Conservation (phyloP, 1,139 yeast species). For the Lodderomyces orthopsilosis region DNA sequence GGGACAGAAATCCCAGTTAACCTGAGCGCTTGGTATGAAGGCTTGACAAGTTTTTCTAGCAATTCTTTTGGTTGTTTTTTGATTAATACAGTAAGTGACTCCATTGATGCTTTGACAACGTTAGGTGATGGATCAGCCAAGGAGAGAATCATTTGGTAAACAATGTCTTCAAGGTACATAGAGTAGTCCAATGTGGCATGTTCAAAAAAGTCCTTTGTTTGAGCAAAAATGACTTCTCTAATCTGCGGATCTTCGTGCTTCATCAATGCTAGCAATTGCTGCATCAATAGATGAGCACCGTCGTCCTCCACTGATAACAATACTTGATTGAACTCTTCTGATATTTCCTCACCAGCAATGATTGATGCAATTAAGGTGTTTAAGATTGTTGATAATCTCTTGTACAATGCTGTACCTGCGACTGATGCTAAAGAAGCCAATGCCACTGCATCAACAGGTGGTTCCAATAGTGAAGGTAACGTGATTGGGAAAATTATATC, state of each 20-base stretch:
- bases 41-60: constrained; percentile 72
- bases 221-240: constrained; percentile 65
- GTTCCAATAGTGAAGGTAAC: constrained; percentile 76
- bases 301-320: constrained; percentile 74
- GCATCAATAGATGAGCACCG: constrained; percentile 83
- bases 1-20: constrained; percentile 69
- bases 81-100: constrained; percentile 62
- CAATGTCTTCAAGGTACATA: constrained; percentile 72
- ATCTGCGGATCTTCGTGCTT: constrained; percentile 71
- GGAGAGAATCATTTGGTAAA: constrained; percentile 65
- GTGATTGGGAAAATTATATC: constrained; percentile 92
- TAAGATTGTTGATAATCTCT: constrained; percentile 67
- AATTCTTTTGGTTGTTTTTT: constrained; percentile 72
- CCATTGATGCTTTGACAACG: constrained; percentile 69
- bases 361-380: constrained; percentile 69
- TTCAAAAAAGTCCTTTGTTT: constrained; percentile 70
- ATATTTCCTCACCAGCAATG: constrained; percentile 35
- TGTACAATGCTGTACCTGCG: constrained; percentile 82
- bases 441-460: constrained; percentile 82
- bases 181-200: constrained; percentile 68
- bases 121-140: constrained; percentile 67
- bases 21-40: constrained; percentile 71
- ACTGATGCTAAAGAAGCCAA: constrained; percentile 90
- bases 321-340: constrained; percentile 62
- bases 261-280: constrained; percentile 71